Conservation (phyloP, 257 asterid genomes). For the Solanum chiquidenum region DNA sequence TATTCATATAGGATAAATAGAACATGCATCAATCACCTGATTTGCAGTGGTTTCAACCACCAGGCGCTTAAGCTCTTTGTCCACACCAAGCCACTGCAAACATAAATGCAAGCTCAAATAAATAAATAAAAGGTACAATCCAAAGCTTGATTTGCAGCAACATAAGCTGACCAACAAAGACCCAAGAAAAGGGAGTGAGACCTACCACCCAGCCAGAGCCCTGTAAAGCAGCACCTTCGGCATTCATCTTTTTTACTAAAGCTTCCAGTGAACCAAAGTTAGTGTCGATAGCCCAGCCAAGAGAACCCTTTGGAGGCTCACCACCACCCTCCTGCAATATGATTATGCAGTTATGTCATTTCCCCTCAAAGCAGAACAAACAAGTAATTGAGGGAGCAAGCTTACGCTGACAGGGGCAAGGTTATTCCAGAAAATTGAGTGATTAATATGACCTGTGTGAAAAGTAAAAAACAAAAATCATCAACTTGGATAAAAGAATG, state of each 20-base stretch:
- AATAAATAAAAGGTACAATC: background rate
- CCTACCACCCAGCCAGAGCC: constrained; percentile 94
- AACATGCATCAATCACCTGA: constrained; percentile 33
- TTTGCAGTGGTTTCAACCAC: constrained; percentile 66
- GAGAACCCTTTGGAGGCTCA: constrained; percentile 62
- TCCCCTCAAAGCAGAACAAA: background rate
- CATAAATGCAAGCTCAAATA: background rate
- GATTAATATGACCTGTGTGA: constrained; percentile 70
- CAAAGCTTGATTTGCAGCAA: background rate
- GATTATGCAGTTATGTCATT: background rate
- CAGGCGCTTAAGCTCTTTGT: constrained; percentile 55
- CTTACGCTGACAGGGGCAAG: constrained; percentile 72
- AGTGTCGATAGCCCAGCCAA: constrained; percentile 56
- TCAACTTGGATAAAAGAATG: background rate
- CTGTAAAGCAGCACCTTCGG: constrained; percentile 80
- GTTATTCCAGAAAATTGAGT: constrained; percentile 91
- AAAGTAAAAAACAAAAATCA: background rate
- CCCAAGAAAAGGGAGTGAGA: background rate
- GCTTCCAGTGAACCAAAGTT: constrained; percentile 63
- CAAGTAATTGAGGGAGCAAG: background rate
- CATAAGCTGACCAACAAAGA: background rate
- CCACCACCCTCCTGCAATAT: constrained; percentile 71
- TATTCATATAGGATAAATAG: background rate
- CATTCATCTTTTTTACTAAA: constrained; percentile 52
- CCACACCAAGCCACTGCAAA: constrained; percentile 69